Conservation (phyloP, 169 alveolate genomes). For the Besnoitia besnoiti region DNA sequence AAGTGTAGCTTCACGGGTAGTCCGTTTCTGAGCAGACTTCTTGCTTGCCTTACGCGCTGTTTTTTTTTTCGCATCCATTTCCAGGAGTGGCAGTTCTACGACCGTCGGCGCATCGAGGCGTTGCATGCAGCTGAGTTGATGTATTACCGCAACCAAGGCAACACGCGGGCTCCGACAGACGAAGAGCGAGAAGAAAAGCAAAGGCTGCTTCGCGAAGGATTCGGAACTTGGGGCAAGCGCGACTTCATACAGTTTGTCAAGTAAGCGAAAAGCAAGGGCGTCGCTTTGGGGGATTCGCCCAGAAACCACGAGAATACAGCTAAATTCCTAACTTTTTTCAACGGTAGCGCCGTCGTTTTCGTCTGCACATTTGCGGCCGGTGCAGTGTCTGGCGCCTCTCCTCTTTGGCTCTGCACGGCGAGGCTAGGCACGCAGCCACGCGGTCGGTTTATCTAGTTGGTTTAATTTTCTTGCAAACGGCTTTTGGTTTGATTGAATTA, state of each 20-base stretch:
- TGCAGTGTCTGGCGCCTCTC: too few species aligned
- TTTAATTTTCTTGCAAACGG: too few species aligned
- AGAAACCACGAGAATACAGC: too few species aligned
- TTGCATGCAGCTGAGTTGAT: constrained; percentile 72
- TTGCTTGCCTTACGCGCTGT: not conserved
- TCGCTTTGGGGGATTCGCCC: too few species aligned
- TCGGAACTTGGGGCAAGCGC: constrained; percentile 76
- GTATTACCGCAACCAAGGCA: constrained; percentile 47
- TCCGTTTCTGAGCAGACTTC: not conserved
- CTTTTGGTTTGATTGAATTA: too few species aligned
- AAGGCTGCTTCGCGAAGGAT: constrained; percentile 73
- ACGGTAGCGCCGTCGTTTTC: too few species aligned
- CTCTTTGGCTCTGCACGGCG: too few species aligned
- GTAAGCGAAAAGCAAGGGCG: constrained; percentile 45
- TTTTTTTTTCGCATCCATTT: too few species aligned
- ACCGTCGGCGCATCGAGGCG: constrained; percentile 64
- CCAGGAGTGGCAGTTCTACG: constrained; percentile 78
- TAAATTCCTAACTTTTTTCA: too few species aligned
- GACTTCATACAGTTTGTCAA: constrained; percentile 73
- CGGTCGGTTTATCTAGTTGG: too few species aligned
- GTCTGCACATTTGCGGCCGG: too few species aligned
- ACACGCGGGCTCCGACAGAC: constrained; percentile 69
- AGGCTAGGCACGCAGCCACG: too few species aligned
- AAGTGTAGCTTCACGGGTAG: not conserved
- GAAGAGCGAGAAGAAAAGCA: constrained; percentile 72